A percentile compares a stretch with the other conserved stretches of the same genome.
phyloP scores from a whole-genome alignment of 495 filamentous ascomycete genomes.

The Talaromyces liani region DNA sequence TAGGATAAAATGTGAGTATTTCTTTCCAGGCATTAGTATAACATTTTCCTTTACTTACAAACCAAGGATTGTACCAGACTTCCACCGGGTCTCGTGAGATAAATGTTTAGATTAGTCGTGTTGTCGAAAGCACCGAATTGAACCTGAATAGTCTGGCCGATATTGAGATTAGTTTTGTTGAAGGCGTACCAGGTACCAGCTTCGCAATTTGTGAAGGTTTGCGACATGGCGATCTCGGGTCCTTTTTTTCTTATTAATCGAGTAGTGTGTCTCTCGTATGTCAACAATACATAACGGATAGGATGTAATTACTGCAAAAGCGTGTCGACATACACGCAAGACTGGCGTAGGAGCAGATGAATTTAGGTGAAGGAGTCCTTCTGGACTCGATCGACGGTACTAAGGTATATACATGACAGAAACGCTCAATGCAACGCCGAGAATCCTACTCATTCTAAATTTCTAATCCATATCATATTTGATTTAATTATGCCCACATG shows the following conservation, averaged over 20 bases:
- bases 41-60: not conserved
- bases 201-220: not conserved
- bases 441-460: not conserved
- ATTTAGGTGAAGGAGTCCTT: not conserved
- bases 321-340: not conserved
- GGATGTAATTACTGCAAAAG: not conserved
- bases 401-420: not conserved
- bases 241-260: not conserved
- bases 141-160: not conserved
- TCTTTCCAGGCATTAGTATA: not conserved
- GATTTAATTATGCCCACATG: not conserved
- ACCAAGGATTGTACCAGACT: not conserved
- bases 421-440: not conserved
- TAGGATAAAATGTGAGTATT: not conserved
- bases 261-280: not conserved
- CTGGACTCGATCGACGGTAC: not conserved
- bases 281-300: not conserved
- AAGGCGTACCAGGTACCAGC: not conserved
- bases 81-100: not conserved
- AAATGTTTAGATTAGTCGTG: not conserved
- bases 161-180: not conserved
- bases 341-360: not conserved
- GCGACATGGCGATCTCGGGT: not conserved
- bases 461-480: not conserved
- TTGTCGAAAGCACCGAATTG: conserved; percentile 1